A percentile compares a stretch with the other conserved stretches of the same genome.
phyloP scores from a whole-genome alignment of 2,329 filamentous ascomycete genomes.

The Microsporum audouinii region DNA sequence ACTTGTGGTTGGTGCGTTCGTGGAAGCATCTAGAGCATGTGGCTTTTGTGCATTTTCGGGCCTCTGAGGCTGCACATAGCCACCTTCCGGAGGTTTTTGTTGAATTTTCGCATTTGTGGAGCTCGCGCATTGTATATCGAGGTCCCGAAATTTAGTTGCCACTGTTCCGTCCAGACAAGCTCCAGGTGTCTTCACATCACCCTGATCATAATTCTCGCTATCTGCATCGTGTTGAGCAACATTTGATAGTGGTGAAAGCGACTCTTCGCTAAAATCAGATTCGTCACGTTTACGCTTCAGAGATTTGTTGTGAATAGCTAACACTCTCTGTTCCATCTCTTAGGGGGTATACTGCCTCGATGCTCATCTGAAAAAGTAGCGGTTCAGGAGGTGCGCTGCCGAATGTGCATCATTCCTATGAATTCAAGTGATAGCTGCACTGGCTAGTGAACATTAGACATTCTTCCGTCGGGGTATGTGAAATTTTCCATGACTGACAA shows the following conservation, averaged over 20 bases:
- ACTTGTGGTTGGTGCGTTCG: not conserved
- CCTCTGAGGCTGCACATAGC: not conserved
- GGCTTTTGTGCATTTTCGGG: not conserved
- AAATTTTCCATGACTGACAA: not conserved
- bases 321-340: conserved; percentile 19
- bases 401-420: not conserved
- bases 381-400: not conserved
- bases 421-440: not conserved
- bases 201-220: conserved; percentile 14
- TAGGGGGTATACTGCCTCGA: not conserved
- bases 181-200: conserved; percentile 15
- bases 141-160: conserved; percentile 29
- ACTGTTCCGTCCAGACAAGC: conserved; percentile 27
- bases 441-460: not conserved
- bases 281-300: conserved; percentile 28
- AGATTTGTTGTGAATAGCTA: conserved; percentile 19
- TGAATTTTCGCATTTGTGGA: not conserved
- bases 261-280: conserved; percentile 23
- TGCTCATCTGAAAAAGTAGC: not conserved
- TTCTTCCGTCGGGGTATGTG: not conserved
- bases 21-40: not conserved
- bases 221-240: not conserved
- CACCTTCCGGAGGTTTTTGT: too few relatives aligned
- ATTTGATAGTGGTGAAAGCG: conserved; percentile 19
- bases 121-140: conserved; percentile 24